Evolutionary conservation across 768 basidiomycete species (phyloP).

Genomic region (Leccinellum albellum): DNA sequence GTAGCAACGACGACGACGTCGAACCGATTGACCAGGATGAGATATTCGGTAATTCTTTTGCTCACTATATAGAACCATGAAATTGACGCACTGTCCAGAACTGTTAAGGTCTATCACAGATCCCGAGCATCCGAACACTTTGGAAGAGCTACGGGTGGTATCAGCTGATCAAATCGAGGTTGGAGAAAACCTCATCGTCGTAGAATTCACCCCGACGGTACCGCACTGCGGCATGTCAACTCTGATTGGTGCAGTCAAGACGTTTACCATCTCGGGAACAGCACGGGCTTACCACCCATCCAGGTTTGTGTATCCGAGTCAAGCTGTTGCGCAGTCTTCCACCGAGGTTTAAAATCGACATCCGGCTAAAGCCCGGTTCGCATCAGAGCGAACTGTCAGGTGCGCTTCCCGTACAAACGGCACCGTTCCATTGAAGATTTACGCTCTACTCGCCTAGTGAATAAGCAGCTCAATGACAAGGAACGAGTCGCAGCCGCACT

Average conservation of each 20-base stretch:
- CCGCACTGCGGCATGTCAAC: conserved; percentile 98
- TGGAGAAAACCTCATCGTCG: conserved; percentile 60
- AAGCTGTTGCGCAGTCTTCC: conserved; percentile 86
- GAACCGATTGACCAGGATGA: conserved; percentile 87
- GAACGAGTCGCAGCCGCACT: conserved; percentile 96
- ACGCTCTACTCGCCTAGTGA: conserved; percentile 52
- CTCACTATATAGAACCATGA: not conserved
- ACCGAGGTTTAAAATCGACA: conserved; percentile 91
- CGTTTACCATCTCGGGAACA: not conserved
- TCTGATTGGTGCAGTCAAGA: conserved; percentile 65
- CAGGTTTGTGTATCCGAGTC: conserved; percentile 91
- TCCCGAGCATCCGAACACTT: conserved; percentile 89
- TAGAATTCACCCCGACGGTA: conserved; percentile 96
- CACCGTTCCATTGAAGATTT: not conserved
- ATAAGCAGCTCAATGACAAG: conserved; percentile 98
- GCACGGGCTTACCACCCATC: not conserved
- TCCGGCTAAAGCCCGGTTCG: conserved; percentile 87
- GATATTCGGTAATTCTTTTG: conserved; percentile 69
- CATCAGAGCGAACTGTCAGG: conserved; percentile 93
- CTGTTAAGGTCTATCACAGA: conserved; percentile 90
- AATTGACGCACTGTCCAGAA: conserved; percentile 46
- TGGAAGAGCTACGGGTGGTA: conserved; percentile 95
- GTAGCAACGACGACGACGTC: conserved; percentile 35
- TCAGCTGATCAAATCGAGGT: conserved; percentile 80
- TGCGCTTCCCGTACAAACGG: conserved; percentile 32